These are phyloP conservation scores for Vanderwaltozyma polyspora DNA, from an alignment of 805 yeast species.

Conservation along the genomic window DNA sequence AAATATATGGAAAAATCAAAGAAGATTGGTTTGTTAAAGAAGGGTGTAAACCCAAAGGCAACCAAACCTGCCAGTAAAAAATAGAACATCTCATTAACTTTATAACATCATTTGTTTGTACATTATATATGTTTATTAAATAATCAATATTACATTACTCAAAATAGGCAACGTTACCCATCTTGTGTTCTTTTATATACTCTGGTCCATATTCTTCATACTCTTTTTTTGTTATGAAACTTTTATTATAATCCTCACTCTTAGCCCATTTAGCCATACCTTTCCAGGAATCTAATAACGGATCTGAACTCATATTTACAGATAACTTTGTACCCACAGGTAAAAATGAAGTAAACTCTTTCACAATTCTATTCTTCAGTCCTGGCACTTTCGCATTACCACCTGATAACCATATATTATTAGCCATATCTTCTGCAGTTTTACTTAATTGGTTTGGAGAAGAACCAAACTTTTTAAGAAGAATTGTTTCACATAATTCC, in stretches of 20 bases:
- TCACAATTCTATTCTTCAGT: constrained; percentile 52
- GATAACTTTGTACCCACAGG: constrained; percentile 56
- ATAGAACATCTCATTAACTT: not conserved
- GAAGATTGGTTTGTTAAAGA: constrained; percentile 52
- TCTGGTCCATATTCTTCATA: constrained; percentile 86
- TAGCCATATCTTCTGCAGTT: constrained; percentile 20
- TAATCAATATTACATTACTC: constrained; percentile 4
- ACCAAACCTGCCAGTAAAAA: constrained; percentile 8
- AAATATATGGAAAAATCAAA: constrained; percentile 59
- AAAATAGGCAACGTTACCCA: constrained; percentile 44
- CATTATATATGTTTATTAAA: constrained; percentile 2
- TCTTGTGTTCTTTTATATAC: constrained; percentile 73
- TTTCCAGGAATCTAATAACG: constrained; percentile 77
- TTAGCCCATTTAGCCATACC: constrained; percentile 82
- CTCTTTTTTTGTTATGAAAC: constrained; percentile 54
- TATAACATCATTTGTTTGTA: constrained; percentile 1
- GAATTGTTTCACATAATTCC: constrained; percentile 60
- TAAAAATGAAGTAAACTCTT: constrained; percentile 58
- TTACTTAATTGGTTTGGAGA: constrained; percentile 34
- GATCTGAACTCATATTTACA: constrained; percentile 55
- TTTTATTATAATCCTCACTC: constrained; percentile 31
- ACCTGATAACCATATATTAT: constrained; percentile 76
- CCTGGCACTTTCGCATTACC: constrained; percentile 63
- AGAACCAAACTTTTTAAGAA: constrained; percentile 53
- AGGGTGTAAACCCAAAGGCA: constrained; percentile 59